Base-by-base conservation (phyloP, 345 rosid genomes). In the Citrus mangshanensis region DNA sequence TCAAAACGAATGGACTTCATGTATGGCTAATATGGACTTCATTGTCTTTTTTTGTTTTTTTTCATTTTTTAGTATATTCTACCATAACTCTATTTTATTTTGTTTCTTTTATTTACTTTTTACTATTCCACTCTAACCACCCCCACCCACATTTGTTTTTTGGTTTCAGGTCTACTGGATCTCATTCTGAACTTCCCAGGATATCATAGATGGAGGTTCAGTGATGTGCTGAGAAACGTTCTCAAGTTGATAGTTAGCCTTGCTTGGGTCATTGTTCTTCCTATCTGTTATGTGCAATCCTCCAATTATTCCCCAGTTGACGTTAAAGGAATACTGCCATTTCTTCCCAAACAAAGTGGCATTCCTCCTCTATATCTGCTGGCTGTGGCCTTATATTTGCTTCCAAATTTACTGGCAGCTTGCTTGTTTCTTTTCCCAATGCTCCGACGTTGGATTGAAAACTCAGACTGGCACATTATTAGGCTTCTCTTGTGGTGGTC, bases 401-500 rank as follows among this genome's bases (percentile, higher is more conserved):
- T 93, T 58, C 97, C 97, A 80, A 96, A 96, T 85, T 64, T 91
- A 62, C 86, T 96, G 77, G 85, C 94, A 58, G 95, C 97, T 77
- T 82, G 79, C 77, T 90, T 94, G 87, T 96, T 96, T 81, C 85
- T 94, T 83, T 96, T 96, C 62, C 99, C 98, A 73, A 94, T 96
- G 98, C 90, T 96, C 60, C 88, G 98, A 37, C 94, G 97, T 71
- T 96, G 96, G 95, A 96, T 96, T 82, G 99, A 96, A 86, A 94
- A 91, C 87, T 96, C 98, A 70, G 97, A 94, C 85, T 94, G 98
- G 98, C 91, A 87, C 82, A 85, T 94, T 68, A 74, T 96, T 79
- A 87, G 98, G 84, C 78, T 96, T 66, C 98, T 96, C 32, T 78
- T 96, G 83, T 94, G 99, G 99, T 96, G 98, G 99, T 93, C 99